Evolutionary conservation across 208 protist genomes (phyloP), one percentile per base, ranked within the genome.

Genomic region (Naegleria fowleri): DNA sequence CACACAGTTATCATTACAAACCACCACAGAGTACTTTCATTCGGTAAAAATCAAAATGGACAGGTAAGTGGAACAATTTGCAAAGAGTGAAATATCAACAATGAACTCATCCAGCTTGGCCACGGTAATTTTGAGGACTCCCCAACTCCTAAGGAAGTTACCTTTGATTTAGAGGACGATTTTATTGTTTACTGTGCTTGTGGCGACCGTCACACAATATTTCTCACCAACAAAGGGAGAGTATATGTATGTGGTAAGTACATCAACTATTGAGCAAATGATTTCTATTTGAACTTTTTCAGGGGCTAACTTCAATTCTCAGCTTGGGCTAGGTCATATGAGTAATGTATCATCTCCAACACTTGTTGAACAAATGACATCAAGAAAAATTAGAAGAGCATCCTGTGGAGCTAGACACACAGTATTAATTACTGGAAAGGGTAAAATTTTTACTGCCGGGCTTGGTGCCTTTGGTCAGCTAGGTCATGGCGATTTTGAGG

Each of bases 1-100:
- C 85, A 88, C 22, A 58, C 85, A 43, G 85, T 88, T 13, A 58
- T 88, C 36, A 38, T 88, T 33, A 88, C 85, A 43, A 13, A 38
- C n/a, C 0, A 52, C 15, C 6, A 36, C 13, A 55, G 13, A 38
- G 41, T 58, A 38, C 55, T 36, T 39, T 13, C 41, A 58, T 58
- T 88, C 58, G 85, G 85, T 22, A 51, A 29, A n/a, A 88, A 88
- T 58, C 85, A 88, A 58, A 88, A 39, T 88, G 85, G 85, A 15
- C 85, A 88, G 19, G 9, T 88, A 29, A 48, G 43, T 48, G 7
- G n/a, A n/a, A n/a, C n/a, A n/a, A n/a, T n/a, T n/a, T n/a, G n/a
- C n/a, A n/a, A n/a, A n/a, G n/a, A n/a, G n/a, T n/a, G n/a, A n/a
- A n/a, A n/a, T n/a, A n/a, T n/a, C n/a, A n/a, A n/a, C n/a, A n/a